Conservation (phyloP, 148 eudicot genomes). For the Limonium bicolor region DNA sequence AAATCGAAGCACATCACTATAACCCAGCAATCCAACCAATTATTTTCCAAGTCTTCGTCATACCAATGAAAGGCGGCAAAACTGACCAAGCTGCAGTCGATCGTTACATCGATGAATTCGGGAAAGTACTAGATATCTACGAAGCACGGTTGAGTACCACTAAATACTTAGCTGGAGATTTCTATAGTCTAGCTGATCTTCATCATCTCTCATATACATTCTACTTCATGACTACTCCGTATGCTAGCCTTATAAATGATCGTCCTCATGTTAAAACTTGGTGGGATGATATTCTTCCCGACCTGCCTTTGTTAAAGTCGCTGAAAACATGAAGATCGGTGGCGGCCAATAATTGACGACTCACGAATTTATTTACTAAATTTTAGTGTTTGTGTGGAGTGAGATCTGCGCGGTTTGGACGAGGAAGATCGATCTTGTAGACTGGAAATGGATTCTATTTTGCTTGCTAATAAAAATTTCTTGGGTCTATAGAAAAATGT, state of each 20-base stretch:
- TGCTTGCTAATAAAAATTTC: too few species aligned
- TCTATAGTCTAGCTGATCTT: constrained; percentile 22
- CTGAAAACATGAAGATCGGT: constrained; percentile 11
- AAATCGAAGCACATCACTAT: constrained; percentile 25
- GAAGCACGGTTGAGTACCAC: constrained; percentile 11
- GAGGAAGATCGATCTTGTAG: too few species aligned
- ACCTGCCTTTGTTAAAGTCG: constrained; percentile 15
- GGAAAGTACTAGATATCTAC: constrained; percentile 19
- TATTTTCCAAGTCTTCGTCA: constrained; percentile 10
- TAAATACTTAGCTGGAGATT: constrained; percentile 24
- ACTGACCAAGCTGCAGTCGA: constrained; percentile 17
- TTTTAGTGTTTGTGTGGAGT: too few species aligned
- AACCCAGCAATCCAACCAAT: constrained; percentile 18
- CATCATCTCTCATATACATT: constrained; percentile 18
- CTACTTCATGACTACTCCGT: constrained; percentile 17
- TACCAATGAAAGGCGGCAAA: constrained; percentile 12
- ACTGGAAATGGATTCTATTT: too few species aligned
- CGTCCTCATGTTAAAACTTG: constrained; percentile 27
- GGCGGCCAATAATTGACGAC: too few species aligned
- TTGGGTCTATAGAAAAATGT: too few species aligned
- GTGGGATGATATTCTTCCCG: constrained; percentile 31
- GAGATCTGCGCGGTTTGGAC: too few species aligned
- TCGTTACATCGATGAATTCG: constrained; percentile 9
- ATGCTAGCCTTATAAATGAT: constrained; percentile 12
- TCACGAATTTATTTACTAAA: too few species aligned